These are phyloP conservation scores for Heterococcus sp. DNA, from an alignment of 108 stramenopile species.

Conservation along the genomic window DNA sequence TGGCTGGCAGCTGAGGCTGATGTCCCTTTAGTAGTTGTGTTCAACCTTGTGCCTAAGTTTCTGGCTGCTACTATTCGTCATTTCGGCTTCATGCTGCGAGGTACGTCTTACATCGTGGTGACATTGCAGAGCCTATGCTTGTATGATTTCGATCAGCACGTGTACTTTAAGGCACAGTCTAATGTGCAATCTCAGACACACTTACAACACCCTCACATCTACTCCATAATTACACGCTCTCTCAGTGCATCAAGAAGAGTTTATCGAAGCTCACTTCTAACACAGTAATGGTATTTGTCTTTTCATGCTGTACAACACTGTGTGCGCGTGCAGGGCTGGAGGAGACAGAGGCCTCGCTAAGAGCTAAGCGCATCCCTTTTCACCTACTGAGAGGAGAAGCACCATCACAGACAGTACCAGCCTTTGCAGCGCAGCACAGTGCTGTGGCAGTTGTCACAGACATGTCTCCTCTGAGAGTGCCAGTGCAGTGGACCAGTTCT, in stretches of 20 bases:
- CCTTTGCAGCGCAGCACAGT: conserved; percentile 45
- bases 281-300: no score
- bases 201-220: no score
- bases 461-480: conserved; percentile 76
- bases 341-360: conserved; percentile 62
- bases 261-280: no score
- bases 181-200: no score
- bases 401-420: conserved; percentile 51
- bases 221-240: no score
- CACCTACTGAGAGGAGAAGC: conserved; percentile 65
- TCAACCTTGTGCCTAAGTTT: conserved; percentile 39
- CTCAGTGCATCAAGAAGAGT: no score
- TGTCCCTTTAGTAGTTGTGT: conserved; percentile 46
- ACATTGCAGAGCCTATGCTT: no score
- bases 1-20: conserved; percentile 26
- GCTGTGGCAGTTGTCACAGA: conserved; percentile 76
- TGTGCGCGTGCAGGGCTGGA: no score
- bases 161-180: no score
- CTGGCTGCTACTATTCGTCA: conserved; percentile 68
- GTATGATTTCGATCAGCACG: no score
- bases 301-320: no score
- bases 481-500: conserved; percentile 64
- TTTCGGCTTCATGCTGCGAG: conserved; percentile 77
- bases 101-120: no score
- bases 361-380: conserved; percentile 68